Evolutionary conservation across 371 early-diverging fungal species (phyloP).

Genomic region (Gilbertella persicaria): DNA sequence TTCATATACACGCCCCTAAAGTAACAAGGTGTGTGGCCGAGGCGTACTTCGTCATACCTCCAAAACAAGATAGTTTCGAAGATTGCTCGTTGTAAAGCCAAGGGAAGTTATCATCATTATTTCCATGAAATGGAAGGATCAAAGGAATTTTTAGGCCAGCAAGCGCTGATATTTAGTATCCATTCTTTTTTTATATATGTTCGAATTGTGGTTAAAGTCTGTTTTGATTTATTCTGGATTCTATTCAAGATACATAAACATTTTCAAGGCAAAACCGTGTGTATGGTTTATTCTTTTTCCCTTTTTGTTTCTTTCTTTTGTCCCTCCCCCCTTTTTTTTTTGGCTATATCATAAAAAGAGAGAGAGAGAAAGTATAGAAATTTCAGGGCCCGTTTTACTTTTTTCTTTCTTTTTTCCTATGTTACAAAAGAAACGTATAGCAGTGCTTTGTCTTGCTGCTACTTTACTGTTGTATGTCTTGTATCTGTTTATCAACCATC

Average conservation of each 20-base stretch:
- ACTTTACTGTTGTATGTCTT: not conserved
- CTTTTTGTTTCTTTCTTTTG: too few relatives aligned
- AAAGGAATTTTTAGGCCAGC: conserved; percentile 1
- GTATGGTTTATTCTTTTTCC: too few relatives aligned
- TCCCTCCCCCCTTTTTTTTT: too few relatives aligned
- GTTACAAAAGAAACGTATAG: conserved; percentile 11
- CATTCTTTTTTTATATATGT: not conserved
- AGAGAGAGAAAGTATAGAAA: too few relatives aligned
- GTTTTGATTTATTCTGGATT: too few relatives aligned
- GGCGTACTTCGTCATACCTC: conserved; percentile 32
- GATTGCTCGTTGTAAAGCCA: conserved; percentile 26
- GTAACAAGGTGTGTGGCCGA: conserved; percentile 34
- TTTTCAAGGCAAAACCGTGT: too few relatives aligned
- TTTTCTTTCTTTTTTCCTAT: not conserved
- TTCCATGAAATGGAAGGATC: conserved; percentile 39
- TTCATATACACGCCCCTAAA: conserved; percentile 21
- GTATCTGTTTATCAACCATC: conserved; percentile 8
- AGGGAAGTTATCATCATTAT: conserved; percentile 31
- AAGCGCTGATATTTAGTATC: not conserved
- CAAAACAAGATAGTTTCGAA: conserved; percentile 6
- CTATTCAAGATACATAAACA: too few relatives aligned
- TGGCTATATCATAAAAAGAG: too few relatives aligned
- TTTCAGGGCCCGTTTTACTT: not conserved
- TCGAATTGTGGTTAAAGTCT: not conserved
- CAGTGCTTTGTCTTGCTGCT: conserved; percentile 4